These are phyloP conservation scores for Sonneratia caseolaris DNA, from an alignment of 345 rosid genomes.

Conservation along the genomic window DNA sequence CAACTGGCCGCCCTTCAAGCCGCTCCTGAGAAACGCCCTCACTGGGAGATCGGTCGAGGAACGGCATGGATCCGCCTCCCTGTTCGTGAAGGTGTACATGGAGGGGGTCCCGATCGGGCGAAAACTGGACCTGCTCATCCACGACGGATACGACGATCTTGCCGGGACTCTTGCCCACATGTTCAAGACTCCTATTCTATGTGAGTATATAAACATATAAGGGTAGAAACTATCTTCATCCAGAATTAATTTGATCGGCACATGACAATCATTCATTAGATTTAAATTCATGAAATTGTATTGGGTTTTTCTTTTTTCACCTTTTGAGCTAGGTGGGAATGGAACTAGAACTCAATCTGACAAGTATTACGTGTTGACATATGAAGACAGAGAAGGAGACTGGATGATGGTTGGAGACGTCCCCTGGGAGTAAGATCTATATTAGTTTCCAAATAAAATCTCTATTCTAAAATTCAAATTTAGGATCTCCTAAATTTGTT, in stretches of 20 bases:
- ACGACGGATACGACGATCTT: conserved; percentile 28
- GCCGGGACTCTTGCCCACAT: conserved; percentile 21
- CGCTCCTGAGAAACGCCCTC: conserved; percentile 20
- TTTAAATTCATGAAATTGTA: not conserved
- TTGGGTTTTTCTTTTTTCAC: not conserved
- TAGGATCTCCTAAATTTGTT: not conserved
- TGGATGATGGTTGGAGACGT: conserved; percentile 70
- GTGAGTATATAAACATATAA: conserved; percentile 17
- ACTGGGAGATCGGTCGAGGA: conserved; percentile 4
- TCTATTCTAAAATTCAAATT: not conserved
- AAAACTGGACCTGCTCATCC: conserved; percentile 45
- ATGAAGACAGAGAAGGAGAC: conserved; percentile 56
- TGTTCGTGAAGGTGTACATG: conserved; percentile 57
- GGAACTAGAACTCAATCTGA: conserved; percentile 2
- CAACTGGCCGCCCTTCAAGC: conserved; percentile 32
- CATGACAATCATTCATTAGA: not conserved
- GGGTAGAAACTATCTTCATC: too few relatives aligned
- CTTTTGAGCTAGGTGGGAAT: conserved; percentile 10
- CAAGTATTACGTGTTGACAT: conserved; percentile 27
- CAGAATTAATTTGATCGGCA: not conserved
- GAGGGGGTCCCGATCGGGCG: conserved; percentile 63
- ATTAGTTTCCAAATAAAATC: too few relatives aligned
- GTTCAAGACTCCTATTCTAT: conserved; percentile 26
- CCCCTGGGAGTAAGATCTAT: conserved; percentile 43
- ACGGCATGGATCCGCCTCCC: conserved; percentile 5